Evolutionary conservation across 208 protist genomes (phyloP), one percentile per base, ranked within the genome.

Genomic region (Zelonia costaricensis): DNA sequence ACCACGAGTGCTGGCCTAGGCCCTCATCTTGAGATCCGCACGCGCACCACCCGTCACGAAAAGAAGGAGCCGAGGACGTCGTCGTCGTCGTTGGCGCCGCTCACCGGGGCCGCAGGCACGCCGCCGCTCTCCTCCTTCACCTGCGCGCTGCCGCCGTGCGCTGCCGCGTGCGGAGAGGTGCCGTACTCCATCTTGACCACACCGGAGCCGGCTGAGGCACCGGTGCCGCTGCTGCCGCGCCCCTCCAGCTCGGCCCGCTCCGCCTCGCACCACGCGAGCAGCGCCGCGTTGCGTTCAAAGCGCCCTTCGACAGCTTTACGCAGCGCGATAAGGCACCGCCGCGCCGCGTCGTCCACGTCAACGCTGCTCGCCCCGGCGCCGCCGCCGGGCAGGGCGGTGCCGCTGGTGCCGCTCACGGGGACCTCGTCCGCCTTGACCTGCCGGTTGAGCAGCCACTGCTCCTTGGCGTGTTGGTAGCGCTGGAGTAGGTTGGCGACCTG

Each of bases 401-500:
- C 51, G 46, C 58, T 48, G 10, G 55, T 48, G 57, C 3, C 36
- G 9, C 35, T 40, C 6, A 46, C 10, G 30, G 16, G 20, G 36
- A 23, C 49, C 43, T 72, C 65, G 12, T 64, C 65, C 12, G 51
- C 51, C 25, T 72, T 72, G 46, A 60, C 42, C 48, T 18, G 53
- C 45, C 56, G 61, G 56, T 64, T 63, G 16, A 62, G 75, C 55
- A 63, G 45, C 66, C 73, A 92, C 46, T 84, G 67, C 57, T 82
- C 69, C 64, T 88, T 87, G 5, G 78, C 78, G 48, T 84, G 82
- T 43, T 75, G 67, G 72, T 95, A 95, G 23, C 74, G 79, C 35
- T 71, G 45, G 56, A 91, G 74, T n/a, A 87, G 40, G 30, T 47
- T 56, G 18, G 78, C 69, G 38, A 83, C 65, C 31, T 75, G 73